phyloP scores from a whole-genome alignment of 805 yeast species.

The Kluyveromyces dobzhanskii region DNA sequence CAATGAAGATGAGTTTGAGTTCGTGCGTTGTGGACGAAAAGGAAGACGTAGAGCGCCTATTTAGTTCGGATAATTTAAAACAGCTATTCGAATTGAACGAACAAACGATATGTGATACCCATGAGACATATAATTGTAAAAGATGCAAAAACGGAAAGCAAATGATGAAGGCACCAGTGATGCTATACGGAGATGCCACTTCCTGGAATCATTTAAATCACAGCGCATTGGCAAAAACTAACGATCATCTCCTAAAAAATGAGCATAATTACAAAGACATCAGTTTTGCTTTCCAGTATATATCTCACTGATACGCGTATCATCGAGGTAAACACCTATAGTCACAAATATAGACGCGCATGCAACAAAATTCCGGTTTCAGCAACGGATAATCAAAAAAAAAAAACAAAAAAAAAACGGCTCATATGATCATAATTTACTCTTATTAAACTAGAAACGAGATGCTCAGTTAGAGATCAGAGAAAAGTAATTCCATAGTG shows the following conservation, averaged over 20 bases:
- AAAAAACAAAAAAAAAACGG: no score
- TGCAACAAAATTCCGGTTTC: no score
- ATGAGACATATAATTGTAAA: slow-evolving; percentile 82
- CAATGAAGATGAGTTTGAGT: slow-evolving; percentile 85
- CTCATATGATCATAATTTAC: no score
- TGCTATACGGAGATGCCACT: slow-evolving; percentile 96
- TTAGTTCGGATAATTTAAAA: slow-evolving; percentile 71
- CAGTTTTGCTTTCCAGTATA: slow-evolving; percentile 85
- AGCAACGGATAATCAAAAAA: no score
- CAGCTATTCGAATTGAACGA: slow-evolving; percentile 66
- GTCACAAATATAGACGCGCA: no score
- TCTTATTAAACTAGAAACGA: no score
- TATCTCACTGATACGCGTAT: slow-evolving; percentile 63
- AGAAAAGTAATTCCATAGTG: no score
- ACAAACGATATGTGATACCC: slow-evolving; percentile 77
- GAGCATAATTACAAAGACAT: slow-evolving; percentile 65
- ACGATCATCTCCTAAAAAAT: slow-evolving; percentile 69
- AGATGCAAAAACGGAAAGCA: slow-evolving; percentile 67
- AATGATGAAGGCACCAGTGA: slow-evolving; percentile 58
- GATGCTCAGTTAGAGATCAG: no score
- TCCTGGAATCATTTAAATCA: slow-evolving; percentile 90
- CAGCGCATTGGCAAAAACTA: slow-evolving; percentile 50
- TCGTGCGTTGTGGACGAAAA: slow-evolving; percentile 97
- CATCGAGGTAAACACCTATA: no score
- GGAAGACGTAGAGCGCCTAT: slow-evolving; percentile 87